These are phyloP conservation scores for Ophiostoma pallidulum DNA, from an alignment of 2,329 filamentous ascomycete genomes.

Conservation along the genomic window DNA sequence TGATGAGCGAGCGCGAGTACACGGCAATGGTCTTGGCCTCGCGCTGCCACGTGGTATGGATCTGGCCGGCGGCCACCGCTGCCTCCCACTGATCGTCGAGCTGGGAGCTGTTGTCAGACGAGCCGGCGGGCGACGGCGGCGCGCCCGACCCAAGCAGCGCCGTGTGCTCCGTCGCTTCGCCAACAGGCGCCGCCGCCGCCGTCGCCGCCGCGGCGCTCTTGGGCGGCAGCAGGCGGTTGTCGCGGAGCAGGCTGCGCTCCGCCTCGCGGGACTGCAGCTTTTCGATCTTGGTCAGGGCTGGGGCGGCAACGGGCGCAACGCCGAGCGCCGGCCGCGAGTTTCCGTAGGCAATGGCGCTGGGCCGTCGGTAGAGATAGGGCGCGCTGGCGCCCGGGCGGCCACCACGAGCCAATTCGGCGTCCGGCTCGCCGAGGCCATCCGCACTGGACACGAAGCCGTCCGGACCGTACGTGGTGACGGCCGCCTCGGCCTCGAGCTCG, in stretches of 20 bases:
- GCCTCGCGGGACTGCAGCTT: slow-evolving; percentile 46
- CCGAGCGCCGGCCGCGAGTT: slow-evolving; percentile 62
- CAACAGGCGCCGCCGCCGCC: slow-evolving; percentile 20
- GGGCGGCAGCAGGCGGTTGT: slow-evolving; percentile 56
- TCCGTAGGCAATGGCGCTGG: slow-evolving; percentile 65
- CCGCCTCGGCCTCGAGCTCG: slow-evolving; percentile 27
- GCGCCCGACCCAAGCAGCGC: slow-evolving; percentile 22
- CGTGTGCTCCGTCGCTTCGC: slow-evolving; percentile 29
- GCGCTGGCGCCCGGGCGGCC: slow-evolving; percentile 25
- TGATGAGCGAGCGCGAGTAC: slow-evolving; percentile 61
- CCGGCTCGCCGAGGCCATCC: slow-evolving; percentile 26
- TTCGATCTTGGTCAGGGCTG: slow-evolving; percentile 44
- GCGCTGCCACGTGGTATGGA: slow-evolving; percentile 84
- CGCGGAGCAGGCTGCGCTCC: slow-evolving; percentile 51
- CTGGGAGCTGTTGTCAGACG: slow-evolving; percentile 23
- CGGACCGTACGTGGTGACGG: not conserved
- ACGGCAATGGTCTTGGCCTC: slow-evolving; percentile 71
- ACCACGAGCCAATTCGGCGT: slow-evolving; percentile 33
- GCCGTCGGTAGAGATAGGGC: slow-evolving; percentile 60
- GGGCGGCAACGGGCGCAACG: slow-evolving; percentile 38
- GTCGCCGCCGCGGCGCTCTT: slow-evolving; percentile 36
- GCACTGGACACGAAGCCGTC: not conserved
- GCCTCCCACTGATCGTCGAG: slow-evolving; percentile 73
- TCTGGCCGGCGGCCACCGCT: slow-evolving; percentile 68
- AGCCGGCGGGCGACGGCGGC: not conserved